phyloP scores from a whole-genome alignment of 2,329 filamentous ascomycete genomes.

The Ascochyta clinopodiicola region DNA sequence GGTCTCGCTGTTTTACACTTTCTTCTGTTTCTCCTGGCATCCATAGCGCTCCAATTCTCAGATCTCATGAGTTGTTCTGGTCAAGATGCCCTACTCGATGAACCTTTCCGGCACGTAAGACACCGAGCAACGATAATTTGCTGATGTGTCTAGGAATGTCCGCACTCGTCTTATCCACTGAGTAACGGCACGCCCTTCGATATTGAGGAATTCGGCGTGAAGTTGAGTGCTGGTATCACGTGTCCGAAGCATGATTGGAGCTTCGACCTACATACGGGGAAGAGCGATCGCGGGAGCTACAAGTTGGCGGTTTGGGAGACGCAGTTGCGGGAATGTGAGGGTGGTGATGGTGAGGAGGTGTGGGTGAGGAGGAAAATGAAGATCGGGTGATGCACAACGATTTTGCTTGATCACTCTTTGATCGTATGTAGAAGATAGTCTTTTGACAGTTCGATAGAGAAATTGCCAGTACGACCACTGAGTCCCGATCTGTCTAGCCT shows the following conservation, averaged over 20 bases:
- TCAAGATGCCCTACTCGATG: no score
- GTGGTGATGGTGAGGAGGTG: constrained; percentile 17
- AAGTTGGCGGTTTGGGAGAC: constrained; percentile 69
- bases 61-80: no score
- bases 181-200: constrained; percentile 70
- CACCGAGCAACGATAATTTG: no score
- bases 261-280: constrained; percentile 71
- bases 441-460: no score
- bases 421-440: no score
- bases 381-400: constrained; percentile 17
- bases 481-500: no score
- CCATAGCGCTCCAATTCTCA: no score
- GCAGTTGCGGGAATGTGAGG: constrained; percentile 51
- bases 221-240: constrained; percentile 66
- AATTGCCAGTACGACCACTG: no score
- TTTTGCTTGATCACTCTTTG: no score
- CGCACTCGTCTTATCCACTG: constrained; percentile 71
- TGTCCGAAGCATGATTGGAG: constrained; percentile 76
- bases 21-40: no score
- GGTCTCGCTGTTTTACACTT: no score
- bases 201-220: constrained; percentile 74
- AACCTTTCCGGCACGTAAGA: no score
- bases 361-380: constrained; percentile 47
- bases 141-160: constrained; percentile 54
- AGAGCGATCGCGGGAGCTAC: constrained; percentile 68